Conservation (phyloP, 108 stramenopile genomes). For the Seminavis robusta region DNA sequence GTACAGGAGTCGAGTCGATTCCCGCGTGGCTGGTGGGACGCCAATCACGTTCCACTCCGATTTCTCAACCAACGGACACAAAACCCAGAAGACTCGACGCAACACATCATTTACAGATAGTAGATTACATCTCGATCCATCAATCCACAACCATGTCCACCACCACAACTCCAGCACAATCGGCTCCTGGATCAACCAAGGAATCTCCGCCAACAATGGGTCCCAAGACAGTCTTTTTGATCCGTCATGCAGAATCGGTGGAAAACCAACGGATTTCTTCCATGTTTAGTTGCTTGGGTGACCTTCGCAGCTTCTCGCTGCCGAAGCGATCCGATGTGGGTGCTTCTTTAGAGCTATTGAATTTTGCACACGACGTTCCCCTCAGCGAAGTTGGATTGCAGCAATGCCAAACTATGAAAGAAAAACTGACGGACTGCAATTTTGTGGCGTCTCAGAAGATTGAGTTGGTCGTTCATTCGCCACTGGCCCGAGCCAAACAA, state of each 20-base stretch:
- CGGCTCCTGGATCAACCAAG: too few relatives aligned
- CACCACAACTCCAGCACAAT: too few relatives aligned
- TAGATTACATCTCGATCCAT: too few relatives aligned
- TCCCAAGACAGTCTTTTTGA: slow-evolving; percentile 61
- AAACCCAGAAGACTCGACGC: too few relatives aligned
- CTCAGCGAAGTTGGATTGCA: slow-evolving; percentile 40
- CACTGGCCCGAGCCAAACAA: slow-evolving; percentile 52
- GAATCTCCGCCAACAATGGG: too few relatives aligned
- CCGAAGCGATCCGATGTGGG: slow-evolving; percentile 33
- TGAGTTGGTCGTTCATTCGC: slow-evolving; percentile 56
- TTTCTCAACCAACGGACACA: too few relatives aligned
- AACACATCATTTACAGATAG: too few relatives aligned
- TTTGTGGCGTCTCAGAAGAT: slow-evolving; percentile 40
- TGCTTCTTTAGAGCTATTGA: slow-evolving; percentile 41
- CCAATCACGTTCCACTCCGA: too few relatives aligned
- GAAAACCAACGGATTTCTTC: slow-evolving; percentile 56
- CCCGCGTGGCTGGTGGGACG: too few relatives aligned
- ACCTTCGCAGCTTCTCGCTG: slow-evolving; percentile 31
- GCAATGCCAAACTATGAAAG: slow-evolving; percentile 45
- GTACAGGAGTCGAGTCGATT: too few relatives aligned
- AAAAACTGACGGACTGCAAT: slow-evolving; percentile 29
- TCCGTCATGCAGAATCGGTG: slow-evolving; percentile 77
- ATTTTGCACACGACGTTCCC: slow-evolving; percentile 55
- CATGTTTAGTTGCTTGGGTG: slow-evolving; percentile 24
- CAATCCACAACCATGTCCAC: too few relatives aligned